A percentile compares a stretch with the other conserved stretches of the same genome.
These are phyloP conservation scores for Penicillium crustosum DNA, from an alignment of 2,329 filamentous ascomycete genomes.

Conservation along the genomic window DNA sequence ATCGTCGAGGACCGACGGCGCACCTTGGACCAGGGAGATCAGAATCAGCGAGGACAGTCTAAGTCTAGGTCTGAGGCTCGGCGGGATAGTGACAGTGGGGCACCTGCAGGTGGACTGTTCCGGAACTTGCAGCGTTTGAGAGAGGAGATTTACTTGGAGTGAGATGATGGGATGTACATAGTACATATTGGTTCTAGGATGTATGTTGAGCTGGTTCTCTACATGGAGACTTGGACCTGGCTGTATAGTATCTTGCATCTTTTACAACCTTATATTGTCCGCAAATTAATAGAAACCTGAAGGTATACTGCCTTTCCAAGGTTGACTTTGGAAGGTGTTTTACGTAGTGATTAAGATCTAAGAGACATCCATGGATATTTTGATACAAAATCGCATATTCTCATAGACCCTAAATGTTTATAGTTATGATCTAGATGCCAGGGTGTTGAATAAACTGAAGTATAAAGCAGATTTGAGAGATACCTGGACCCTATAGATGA, in stretches of 20 bases:
- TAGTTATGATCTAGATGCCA: not conserved
- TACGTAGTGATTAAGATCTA: not conserved
- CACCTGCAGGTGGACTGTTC: conserved; percentile 52
- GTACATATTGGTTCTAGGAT: not conserved
- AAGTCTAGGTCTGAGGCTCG: conserved; percentile 28
- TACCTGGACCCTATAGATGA: not conserved
- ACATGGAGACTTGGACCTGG: not conserved
- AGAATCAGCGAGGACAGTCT: conserved; percentile 20
- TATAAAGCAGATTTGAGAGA: not conserved
- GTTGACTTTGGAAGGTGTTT: not conserved
- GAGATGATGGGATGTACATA: conserved; percentile 9
- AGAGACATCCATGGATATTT: not conserved
- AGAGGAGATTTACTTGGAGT: conserved; percentile 56
- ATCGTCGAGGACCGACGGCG: conserved; percentile 73
- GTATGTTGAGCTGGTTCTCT: conserved; percentile 9
- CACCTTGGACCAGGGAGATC: conserved; percentile 42
- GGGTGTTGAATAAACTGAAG: not conserved
- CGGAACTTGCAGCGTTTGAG: conserved; percentile 54
- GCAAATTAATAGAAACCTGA: not conserved
- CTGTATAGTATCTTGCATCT: not conserved
- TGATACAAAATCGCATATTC: not conserved
- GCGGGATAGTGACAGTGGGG: conserved; percentile 35
- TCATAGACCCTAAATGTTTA: not conserved
- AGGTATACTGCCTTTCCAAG: no score
- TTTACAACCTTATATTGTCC: not conserved